Conservation (phyloP, 164 flowering plant genomes). For the Echeveria elegans region DNA sequence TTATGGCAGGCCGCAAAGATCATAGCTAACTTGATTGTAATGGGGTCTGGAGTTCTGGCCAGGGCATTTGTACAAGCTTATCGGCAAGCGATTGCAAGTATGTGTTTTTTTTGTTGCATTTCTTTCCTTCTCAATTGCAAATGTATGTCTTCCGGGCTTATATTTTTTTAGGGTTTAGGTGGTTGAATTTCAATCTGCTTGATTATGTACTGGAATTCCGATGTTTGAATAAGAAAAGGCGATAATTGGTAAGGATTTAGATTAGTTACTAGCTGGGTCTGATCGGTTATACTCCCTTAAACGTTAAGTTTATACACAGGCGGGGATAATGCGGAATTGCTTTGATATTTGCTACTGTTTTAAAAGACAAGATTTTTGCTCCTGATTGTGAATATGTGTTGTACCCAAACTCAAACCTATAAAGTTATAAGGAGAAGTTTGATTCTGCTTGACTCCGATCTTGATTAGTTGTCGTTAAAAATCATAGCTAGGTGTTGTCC, state of each 20-base stretch:
- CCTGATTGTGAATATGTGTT: too few relatives aligned
- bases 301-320: background rate
- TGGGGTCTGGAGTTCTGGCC: constrained; percentile 32
- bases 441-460: too few relatives aligned
- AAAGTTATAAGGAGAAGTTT: too few relatives aligned
- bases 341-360: too few relatives aligned
- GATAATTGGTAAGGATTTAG: background rate
- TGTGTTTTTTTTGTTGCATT: constrained; percentile 1
- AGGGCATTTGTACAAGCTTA: constrained; percentile 36
- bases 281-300: background rate
- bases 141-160: background rate
- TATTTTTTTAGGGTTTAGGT: background rate
- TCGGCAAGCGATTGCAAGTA: constrained; percentile 38
- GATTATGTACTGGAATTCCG: background rate
- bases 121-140: background rate
- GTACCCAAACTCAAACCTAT: too few relatives aligned
- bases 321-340: too few relatives aligned
- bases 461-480: too few relatives aligned
- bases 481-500: too few relatives aligned
- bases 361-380: too few relatives aligned
- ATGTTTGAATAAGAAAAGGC: background rate
- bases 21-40: constrained; percentile 26
- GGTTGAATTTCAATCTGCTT: background rate
- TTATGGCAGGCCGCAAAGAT: constrained; percentile 30
- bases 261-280: background rate